Base-by-base conservation (phyloP, 768 basidiomycete genomes). In the Psilocybe subaeruginosa region DNA sequence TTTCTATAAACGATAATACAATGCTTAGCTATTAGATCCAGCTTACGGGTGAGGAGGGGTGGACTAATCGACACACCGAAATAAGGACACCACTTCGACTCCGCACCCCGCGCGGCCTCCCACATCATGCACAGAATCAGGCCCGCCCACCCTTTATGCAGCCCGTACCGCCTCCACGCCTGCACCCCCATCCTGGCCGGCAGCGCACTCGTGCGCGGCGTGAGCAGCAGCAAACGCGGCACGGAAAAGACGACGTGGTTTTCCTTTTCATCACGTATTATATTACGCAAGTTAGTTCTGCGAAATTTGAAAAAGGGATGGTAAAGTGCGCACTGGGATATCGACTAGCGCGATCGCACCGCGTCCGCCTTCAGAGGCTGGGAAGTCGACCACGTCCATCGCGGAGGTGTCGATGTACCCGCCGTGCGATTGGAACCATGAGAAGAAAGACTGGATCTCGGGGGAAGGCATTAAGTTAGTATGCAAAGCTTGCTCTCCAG, bases 111-210 rank as follows among this genome's bases (percentile, higher is more conserved):
- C 3, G 87, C 83, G 56, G 84, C 85, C 74, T 99, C 97, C 92
- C 93, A 97, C 91, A 99, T 93, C 88, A 99, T 90, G 64, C 89
- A 92, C 41, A 99, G 78, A 60, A 99, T 98, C 48, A 98, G 76
- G 3, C 91, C 90, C 1, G 83, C 78, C 97, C 97, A 99, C 7
- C 94, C 89, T 58, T 83, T 75, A 54, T 89, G 79, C 60, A 98
- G 73, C 17, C 77, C 74, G 58, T 78, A 72, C 23, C 72, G 73
- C 64, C 77, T 84, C 95, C 95, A 98, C 31, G 81, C 82, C 9
- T 80, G 78, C 6, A 74, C 54, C 16, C 90, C 87, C 49, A 98
- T 80, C 2, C 79, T 77, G 14, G 72, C 54, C 1, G 87, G 88
- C 1, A 99, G 82, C 1, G 73, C 57, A 0, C 90, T 93, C 2